Percentiles rank a stretch among this genome's conserved stretches.
Evolutionary conservation across 176 grass and related monocot genomes (phyloP).

Genomic region (Oryza australiensis): DNA sequence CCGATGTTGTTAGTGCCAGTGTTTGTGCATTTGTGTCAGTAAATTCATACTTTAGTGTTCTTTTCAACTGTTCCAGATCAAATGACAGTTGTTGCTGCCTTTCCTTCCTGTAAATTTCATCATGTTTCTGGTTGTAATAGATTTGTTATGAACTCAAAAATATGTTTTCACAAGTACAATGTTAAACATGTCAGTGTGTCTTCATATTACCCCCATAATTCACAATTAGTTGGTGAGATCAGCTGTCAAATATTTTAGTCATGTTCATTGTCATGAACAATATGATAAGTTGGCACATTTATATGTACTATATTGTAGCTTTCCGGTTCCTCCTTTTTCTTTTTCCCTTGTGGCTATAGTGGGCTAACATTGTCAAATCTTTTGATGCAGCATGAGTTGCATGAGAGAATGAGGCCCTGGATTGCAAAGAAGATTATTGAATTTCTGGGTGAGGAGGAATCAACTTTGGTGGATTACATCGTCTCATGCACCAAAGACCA

Average conservation of each 20-base stretch:
- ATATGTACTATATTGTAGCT: constrained; percentile 6
- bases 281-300: background rate
- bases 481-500: constrained; percentile 95
- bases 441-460: constrained; percentile 98
- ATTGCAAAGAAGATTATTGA: constrained; percentile 98
- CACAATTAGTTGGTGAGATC: background rate
- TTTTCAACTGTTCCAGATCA: background rate
- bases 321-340: background rate
- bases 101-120: background rate
- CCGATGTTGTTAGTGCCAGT: background rate
- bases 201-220: background rate
- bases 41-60: background rate
- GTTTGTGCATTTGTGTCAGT: background rate
- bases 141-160: background rate
- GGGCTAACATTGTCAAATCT: constrained; percentile 5
- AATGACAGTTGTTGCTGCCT: background rate
- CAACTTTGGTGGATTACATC: constrained; percentile 96
- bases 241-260: background rate
- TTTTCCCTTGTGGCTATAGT: background rate
- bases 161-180: background rate
- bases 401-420: constrained; percentile 98
- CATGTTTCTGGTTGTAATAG: background rate
- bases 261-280: background rate
- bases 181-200: background rate
- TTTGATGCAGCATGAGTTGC: constrained; percentile 75